Evolutionary conservation across 345 rosid genomes (phyloP).

Genomic region (Camelina sativa): DNA sequence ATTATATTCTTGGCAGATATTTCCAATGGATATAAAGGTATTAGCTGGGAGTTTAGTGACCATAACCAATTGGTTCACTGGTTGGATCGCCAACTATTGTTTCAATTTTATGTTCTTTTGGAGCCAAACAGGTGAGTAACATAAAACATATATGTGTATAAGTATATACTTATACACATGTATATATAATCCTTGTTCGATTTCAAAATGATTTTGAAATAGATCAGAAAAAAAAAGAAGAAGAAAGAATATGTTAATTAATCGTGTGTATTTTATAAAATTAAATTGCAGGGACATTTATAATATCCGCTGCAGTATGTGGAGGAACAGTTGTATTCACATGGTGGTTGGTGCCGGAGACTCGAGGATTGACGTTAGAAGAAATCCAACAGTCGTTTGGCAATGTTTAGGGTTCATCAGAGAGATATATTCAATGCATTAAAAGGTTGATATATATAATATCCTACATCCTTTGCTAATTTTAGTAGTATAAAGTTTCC

Average conservation of each 20-base stretch:
- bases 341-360: slow-evolving; percentile 55
- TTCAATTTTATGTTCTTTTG: slow-evolving; percentile 61
- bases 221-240: neutral
- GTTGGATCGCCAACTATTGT: slow-evolving; percentile 55
- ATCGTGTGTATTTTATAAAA: slow-evolving; percentile 23
- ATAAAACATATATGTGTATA: neutral
- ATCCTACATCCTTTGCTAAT: neutral
- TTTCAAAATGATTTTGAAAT: neutral
- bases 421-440: neutral
- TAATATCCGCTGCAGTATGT: slow-evolving; percentile 45
- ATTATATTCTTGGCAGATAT: slow-evolving; percentile 44
- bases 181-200: neutral
- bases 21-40: slow-evolving; percentile 58
- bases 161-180: neutral
- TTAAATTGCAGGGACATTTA: slow-evolving; percentile 45
- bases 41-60: slow-evolving; percentile 62
- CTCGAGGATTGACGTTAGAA: slow-evolving; percentile 55
- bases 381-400: slow-evolving; percentile 53
- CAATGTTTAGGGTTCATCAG: slow-evolving; percentile 2
- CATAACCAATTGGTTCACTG: slow-evolving; percentile 50
- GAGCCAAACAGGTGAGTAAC: slow-evolving; percentile 55
- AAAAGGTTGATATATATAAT: neutral
- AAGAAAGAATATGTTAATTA: neutral
- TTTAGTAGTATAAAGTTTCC: too few species aligned
- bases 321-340: slow-evolving; percentile 47